Percentiles rank a stretch among this genome's conserved stretches.
Evolutionary conservation across 225 moss, liverwort and hornwort species (phyloP).

Genomic region (Marchantia polymorpha): DNA sequence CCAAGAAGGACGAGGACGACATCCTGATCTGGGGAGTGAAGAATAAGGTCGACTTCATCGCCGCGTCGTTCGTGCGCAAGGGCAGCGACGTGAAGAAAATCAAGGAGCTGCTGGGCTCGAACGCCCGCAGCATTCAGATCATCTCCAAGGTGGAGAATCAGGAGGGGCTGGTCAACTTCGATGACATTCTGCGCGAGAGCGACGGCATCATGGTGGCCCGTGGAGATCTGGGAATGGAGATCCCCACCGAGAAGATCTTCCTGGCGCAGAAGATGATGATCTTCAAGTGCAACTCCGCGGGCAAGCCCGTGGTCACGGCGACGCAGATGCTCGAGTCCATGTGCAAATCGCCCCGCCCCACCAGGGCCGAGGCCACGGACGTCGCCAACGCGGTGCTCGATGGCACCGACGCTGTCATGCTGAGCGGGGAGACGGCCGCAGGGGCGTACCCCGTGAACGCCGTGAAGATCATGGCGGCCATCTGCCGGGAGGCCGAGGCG

Average conservation of each 20-base stretch:
- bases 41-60: conserved; percentile 36
- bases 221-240: conserved; percentile 81
- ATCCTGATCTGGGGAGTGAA: conserved; percentile 32
- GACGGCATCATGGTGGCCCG: conserved; percentile 81
- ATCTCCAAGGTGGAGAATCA: conserved; percentile 65
- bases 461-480: conserved; percentile 76
- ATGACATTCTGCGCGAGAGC: conserved; percentile 66
- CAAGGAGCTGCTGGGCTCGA: conserved; percentile 23
- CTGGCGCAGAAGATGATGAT: conserved; percentile 89
- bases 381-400: conserved; percentile 77
- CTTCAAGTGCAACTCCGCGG: conserved; percentile 72
- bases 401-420: conserved; percentile 76
- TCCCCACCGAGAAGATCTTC: conserved; percentile 80
- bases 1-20: conserved; percentile 36
- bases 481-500: conserved; percentile 76
- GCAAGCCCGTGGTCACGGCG: conserved; percentile 72
- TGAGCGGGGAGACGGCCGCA: conserved; percentile 80
- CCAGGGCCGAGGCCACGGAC: conserved; percentile 78
- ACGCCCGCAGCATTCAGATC: conserved; percentile 29
- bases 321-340: conserved; percentile 86
- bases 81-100: conserved; percentile 31
- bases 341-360: conserved; percentile 67
- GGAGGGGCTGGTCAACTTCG: conserved; percentile 71
- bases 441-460: conserved; percentile 66
- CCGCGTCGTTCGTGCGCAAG: conserved; percentile 35